Base-by-base conservation (phyloP, 257 asterid species). In the Solanum etuberosum region DNA sequence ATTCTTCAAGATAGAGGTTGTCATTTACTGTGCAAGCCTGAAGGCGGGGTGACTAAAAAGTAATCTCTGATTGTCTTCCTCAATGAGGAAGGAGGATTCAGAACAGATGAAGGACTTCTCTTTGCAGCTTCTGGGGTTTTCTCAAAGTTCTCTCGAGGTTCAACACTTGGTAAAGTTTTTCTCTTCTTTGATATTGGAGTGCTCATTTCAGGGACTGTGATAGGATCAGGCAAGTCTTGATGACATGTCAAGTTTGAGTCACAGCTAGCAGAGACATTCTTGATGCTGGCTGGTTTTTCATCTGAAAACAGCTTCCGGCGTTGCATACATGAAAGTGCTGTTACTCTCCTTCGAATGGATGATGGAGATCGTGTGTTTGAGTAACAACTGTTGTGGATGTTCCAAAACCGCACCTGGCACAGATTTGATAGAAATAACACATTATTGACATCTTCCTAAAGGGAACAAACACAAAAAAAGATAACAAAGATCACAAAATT, bases 91-190 rank as follows among this genome's bases (percentile, higher is more conserved):
- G 98, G 99, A 51, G 97, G 98, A 80, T 92, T 94, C 76, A 96
- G 92, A 87, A 97, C 98, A 67, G 99, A 97, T 31, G 93, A 92
- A 87, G 99, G 99, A 94, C 99, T 97, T 71, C 46, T 83, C 25
- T 31, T 86, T 85, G 92, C 90, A 85, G 93, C 88, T 89, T 94
- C 96, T 37, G 98, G 98, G 48, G 94, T 91, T 88, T 88, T 90
- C 68, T 92, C 92, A 32, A 91, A 31, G 67, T 85, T 86, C 42
- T 92, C 93, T 84, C 88, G 86, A 23, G 67, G 92, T 83, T 89
- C 94, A 83, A 90, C 86, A 86, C 84, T 84, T 20, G 91, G 86
- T n/a, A 90, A 88, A 73, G 87, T 7, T 89, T 86, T 91, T 85
- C 86, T 92, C 94, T 88, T 93, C 38, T 91, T 95, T 80, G 96